Evolutionary conservation across 2,329 filamentous ascomycete species (phyloP).

Genomic region (Exutisphaerella laricina): DNA sequence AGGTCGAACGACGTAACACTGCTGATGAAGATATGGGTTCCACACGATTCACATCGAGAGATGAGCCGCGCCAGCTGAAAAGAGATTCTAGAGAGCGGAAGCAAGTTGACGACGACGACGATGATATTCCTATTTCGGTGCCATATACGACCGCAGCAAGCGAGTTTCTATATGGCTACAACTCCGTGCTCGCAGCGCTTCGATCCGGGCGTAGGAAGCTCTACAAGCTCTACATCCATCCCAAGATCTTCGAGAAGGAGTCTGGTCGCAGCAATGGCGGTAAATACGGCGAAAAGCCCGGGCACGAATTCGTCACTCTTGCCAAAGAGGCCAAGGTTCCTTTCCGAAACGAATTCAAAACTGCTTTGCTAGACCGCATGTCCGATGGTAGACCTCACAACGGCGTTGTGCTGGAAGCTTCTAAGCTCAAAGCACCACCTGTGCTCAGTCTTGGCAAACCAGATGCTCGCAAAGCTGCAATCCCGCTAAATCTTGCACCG

Average conservation of each 20-base stretch:
- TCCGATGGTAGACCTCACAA: conserved; percentile 81
- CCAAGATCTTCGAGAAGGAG: conserved; percentile 17
- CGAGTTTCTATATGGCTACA: conserved; percentile 83
- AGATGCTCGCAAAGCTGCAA: conserved; percentile 40
- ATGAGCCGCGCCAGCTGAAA: not conserved
- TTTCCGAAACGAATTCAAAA: conserved; percentile 52
- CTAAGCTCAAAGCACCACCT: conserved; percentile 62
- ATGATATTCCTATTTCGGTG: conserved; percentile 42
- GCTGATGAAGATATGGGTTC: not conserved
- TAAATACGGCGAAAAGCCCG: conserved; percentile 11
- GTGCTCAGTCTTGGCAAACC: conserved; percentile 29
- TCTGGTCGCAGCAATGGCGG: not conserved
- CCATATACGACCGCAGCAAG: conserved; percentile 80
- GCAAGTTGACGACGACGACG: conserved; percentile 12
- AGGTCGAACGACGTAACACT: not conserved
- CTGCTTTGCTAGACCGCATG: conserved; percentile 64
- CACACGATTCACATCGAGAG: not conserved
- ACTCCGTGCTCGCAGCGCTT: conserved; percentile 74
- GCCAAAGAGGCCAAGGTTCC: conserved; percentile 43
- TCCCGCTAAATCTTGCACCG: conserved; percentile 55
- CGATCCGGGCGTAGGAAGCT: conserved; percentile 63
- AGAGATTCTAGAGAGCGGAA: not conserved
- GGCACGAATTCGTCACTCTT: conserved; percentile 16
- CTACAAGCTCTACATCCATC: conserved; percentile 72
- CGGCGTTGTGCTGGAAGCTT: conserved; percentile 80